Conservation (phyloP, 2,329 filamentous ascomycete genomes). For the Fusarium sp. region DNA sequence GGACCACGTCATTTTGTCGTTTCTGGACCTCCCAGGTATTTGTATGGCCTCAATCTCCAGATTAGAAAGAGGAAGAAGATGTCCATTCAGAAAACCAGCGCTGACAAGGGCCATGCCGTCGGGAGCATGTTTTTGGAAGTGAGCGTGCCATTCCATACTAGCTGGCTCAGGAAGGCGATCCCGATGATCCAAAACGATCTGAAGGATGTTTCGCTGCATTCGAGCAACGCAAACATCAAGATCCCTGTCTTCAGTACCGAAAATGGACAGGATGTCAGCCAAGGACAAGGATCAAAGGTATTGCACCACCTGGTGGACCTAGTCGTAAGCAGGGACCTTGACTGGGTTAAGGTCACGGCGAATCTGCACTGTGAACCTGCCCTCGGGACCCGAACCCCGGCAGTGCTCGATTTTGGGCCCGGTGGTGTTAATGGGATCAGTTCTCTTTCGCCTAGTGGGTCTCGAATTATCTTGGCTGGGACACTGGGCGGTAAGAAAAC, state of each 20-base stretch:
- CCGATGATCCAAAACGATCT: slow-evolving; percentile 20
- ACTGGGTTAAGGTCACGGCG: slow-evolving; percentile 15
- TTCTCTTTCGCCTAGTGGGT: background rate
- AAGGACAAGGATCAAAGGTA: background rate
- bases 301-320: slow-evolving; percentile 10
- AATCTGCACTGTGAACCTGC: slow-evolving; percentile 2
- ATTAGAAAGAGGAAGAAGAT: slow-evolving; percentile 22
- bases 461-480: slow-evolving; percentile 12
- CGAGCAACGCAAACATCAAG: background rate
- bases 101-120: background rate
- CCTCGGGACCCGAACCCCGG: background rate
- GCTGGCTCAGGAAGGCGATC: slow-evolving; percentile 14
- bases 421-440: slow-evolving; percentile 22
- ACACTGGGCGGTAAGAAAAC: slow-evolving; percentile 3
- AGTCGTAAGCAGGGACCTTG: slow-evolving; percentile 12
- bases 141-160: slow-evolving; percentile 26
- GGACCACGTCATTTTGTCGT: slow-evolving; percentile 20
- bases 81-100: background rate
- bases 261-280: slow-evolving; percentile 5
- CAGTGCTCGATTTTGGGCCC: slow-evolving; percentile 20
- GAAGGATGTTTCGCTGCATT: background rate
- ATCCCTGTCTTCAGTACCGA: slow-evolving; percentile 20
- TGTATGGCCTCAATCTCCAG: slow-evolving; percentile 24
- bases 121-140: slow-evolving; percentile 20
- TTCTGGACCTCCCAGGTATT: slow-evolving; percentile 19